Base-by-base conservation (phyloP, 192 early-diverging fungal genomes). In the Lobosporangium transversale region DNA sequence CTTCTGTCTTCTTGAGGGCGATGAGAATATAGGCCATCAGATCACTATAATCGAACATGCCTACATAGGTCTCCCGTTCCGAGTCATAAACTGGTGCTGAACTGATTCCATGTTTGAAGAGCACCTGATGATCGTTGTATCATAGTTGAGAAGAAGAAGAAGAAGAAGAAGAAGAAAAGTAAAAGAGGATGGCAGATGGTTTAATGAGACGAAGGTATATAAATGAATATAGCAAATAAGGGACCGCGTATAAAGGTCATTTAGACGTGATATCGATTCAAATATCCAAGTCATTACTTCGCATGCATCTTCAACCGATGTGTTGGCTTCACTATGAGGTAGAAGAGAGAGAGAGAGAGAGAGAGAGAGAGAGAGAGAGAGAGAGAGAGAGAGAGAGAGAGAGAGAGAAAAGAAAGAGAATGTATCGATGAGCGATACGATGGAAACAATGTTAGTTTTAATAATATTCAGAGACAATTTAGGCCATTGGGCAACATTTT, bases 21-120 rank as follows among this genome's bases (percentile, higher is more conserved):
- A 91, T 52, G 43, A 95, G 67, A 2, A 95, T 70, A 79, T 90
- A 95, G 0, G 91, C 78, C 60, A 92, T 91, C 44, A 94, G 71
- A 53, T 95, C 94, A 48, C 88, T 90, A 66, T 90, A 89, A 69
- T 95, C 94, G 80, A 95, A 94, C 91, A 95, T 93, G 44, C 94
- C 94, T 17, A 91, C 81, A 67, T 88, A 95, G 10, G 81, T 78
- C 17, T 81, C 81, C 18, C 61, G 73, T 31, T 47, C 51, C 9
- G 36, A 4, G 48, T 91, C 90, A 74, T 88, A 93, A 6, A 95
- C 86, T 6, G 94, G 94, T 0, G 93, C 93, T 0, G 94, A 93
- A 9, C 90, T 90, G 58, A 95, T 89, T 40, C 85, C 84, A 62
- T 94, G 81, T 59, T 88, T 67, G 30, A 94, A 87, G 17, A 95